Conservation (phyloP, 2,329 filamentous ascomycete genomes). For the Fusarium mangiferae region DNA sequence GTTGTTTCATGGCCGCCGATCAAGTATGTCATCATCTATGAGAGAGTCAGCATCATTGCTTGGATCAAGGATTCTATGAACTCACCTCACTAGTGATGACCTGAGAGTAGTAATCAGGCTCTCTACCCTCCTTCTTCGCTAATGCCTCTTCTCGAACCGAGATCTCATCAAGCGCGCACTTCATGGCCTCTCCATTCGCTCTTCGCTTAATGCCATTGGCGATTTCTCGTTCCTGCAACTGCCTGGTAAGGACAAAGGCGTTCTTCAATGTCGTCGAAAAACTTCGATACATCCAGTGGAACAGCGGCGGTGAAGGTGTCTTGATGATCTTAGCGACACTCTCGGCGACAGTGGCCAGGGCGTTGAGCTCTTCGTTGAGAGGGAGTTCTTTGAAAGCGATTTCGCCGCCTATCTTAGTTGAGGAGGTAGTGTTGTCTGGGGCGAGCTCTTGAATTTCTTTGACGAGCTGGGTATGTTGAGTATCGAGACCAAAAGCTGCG, state of each 20-base stretch:
- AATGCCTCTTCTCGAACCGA: constrained; percentile 14
- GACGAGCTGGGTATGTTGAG: constrained; percentile 6
- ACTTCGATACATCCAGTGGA: constrained; percentile 18
- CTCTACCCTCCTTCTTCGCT: constrained; percentile 20
- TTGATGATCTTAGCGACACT: constrained; percentile 17
- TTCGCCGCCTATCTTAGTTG: neutral
- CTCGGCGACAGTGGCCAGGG: neutral
- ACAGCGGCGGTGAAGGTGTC: constrained; percentile 1
- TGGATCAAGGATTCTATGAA: fast-evolving
- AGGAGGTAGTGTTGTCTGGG: fast-evolving
- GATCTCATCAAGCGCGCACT: constrained; percentile 25
- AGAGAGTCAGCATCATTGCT: neutral
- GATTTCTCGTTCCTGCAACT: constrained; percentile 3
- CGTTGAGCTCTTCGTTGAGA: constrained; percentile 19
- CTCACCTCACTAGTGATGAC: constrained; percentile 18
- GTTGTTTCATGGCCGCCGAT: constrained; percentile 31
- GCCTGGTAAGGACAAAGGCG: neutral
- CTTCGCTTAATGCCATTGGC: constrained; percentile 5
- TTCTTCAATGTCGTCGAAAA: neutral
- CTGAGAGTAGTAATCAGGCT: constrained; percentile 17
- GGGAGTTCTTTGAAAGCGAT: neutral
- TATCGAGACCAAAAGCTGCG: constrained; percentile 11
- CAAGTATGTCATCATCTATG: constrained; percentile 17
- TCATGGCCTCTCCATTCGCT: constrained; percentile 10
- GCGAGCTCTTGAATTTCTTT: constrained; percentile 12